Evolutionary conservation across 2,329 filamentous ascomycete species (phyloP).

Genomic region (Xylariomycetidae sp.): DNA sequence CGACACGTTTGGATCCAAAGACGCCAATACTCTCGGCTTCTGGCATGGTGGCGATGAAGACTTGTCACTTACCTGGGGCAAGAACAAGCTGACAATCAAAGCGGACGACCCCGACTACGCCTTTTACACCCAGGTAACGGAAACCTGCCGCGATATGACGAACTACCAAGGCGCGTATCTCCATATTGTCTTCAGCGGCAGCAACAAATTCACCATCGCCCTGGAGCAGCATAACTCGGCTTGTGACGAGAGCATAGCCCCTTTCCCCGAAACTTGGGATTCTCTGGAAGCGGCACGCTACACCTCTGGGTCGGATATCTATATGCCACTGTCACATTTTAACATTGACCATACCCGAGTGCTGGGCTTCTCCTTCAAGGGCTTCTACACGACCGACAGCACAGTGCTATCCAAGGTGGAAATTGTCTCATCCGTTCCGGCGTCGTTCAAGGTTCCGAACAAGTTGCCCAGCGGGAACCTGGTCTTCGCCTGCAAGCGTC

Average conservation of each 20-base stretch:
- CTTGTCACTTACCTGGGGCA: conserved; percentile 45
- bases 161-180: conserved; percentile 53
- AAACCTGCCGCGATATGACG: conserved; percentile 49
- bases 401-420: conserved; percentile 52
- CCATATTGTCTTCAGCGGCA: conserved; percentile 58
- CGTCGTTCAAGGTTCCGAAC: conserved; percentile 43
- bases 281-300: conserved; percentile 60
- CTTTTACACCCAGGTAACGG: conserved; percentile 53
- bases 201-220: conserved; percentile 56
- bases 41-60: conserved; percentile 61
- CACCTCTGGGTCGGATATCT: conserved; percentile 47
- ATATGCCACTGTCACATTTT: conserved; percentile 63
- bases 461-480: conserved; percentile 58
- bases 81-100: conserved; percentile 47
- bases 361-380: conserved; percentile 57
- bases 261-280: conserved; percentile 63
- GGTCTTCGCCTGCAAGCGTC: conserved; percentile 59
- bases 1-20: conserved; percentile 49
- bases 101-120: conserved; percentile 55
- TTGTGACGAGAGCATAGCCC: conserved; percentile 50
- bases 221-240: conserved; percentile 60
- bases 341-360: conserved; percentile 50
- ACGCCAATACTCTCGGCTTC: conserved; percentile 53
- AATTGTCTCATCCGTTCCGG: conserved; percentile 50
- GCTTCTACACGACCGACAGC: conserved; percentile 51